Percentiles rank a stretch among this genome's conserved stretches.
These are phyloP conservation scores for Albifimbria verrucaria DNA, from an alignment of 2,329 filamentous ascomycete species.

Conservation along the genomic window DNA sequence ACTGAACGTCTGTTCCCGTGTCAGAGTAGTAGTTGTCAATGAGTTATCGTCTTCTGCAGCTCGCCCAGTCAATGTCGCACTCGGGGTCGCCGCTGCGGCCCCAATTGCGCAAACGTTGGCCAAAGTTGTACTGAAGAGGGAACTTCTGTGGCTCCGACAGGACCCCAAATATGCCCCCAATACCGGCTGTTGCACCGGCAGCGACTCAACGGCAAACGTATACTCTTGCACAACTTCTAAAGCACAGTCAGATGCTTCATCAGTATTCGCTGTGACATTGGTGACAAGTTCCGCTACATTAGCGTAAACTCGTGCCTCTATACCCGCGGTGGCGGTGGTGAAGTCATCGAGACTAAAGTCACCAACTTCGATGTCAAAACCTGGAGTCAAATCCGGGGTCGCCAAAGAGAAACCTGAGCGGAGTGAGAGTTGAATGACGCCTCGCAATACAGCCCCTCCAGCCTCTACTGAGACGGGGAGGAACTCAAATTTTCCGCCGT, in stretches of 20 bases:
- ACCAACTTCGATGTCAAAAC: neutral
- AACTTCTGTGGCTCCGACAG: slow-evolving; percentile 41
- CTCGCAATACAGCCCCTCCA: slow-evolving; percentile 38
- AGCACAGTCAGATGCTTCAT: slow-evolving; percentile 35
- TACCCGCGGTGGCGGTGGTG: slow-evolving; percentile 34
- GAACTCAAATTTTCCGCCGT: slow-evolving; percentile 53
- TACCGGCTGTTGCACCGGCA: slow-evolving; percentile 48
- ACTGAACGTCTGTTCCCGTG: slow-evolving; percentile 36
- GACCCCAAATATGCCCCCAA: slow-evolving; percentile 47
- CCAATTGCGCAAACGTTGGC: slow-evolving; percentile 36
- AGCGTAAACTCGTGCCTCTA: slow-evolving; percentile 46
- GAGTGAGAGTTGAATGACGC: slow-evolving; percentile 43
- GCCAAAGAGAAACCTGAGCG: slow-evolving; percentile 37
- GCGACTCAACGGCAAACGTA: slow-evolving; percentile 49
- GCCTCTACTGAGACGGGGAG: slow-evolving; percentile 49
- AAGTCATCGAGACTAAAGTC: slow-evolving; percentile 13
- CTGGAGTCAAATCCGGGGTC: slow-evolving; percentile 1
- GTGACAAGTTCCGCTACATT: slow-evolving; percentile 53
- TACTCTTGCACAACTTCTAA: slow-evolving; percentile 34
- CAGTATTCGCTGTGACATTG: slow-evolving; percentile 40
- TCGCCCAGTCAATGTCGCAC: neutral
- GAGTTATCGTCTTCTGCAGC: neutral
- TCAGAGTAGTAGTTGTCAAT: slow-evolving; percentile 33
- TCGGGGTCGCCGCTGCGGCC: slow-evolving; percentile 17
- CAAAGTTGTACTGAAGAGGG: slow-evolving; percentile 52